Conservation (phyloP, 768 basidiomycete genomes). For the Hericium coralloides region DNA sequence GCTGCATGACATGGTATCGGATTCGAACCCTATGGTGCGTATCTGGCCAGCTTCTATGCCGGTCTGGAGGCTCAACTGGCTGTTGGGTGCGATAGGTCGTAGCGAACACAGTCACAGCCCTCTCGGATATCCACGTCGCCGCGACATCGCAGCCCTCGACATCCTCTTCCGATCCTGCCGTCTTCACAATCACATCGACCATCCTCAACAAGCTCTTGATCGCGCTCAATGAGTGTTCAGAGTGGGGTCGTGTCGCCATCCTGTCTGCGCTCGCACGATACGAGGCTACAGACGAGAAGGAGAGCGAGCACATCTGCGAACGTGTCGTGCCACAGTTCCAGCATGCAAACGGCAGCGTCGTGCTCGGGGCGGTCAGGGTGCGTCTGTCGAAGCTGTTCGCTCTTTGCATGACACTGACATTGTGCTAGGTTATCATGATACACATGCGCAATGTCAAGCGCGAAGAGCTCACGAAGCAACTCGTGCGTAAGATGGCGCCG, state of each 20-base stretch:
- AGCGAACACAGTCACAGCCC: slow-evolving; percentile 89
- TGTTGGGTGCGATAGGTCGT: slow-evolving; percentile 58
- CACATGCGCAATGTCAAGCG: slow-evolving; percentile 79
- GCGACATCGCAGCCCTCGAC: slow-evolving; percentile 47
- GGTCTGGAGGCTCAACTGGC: neutral
- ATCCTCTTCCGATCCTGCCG: slow-evolving; percentile 48
- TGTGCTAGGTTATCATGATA: slow-evolving; percentile 84
- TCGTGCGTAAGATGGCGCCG: slow-evolving; percentile 95
- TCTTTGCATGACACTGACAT: neutral
- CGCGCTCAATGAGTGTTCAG: slow-evolving; percentile 95
- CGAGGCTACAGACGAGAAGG: slow-evolving; percentile 76
- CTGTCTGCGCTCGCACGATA: slow-evolving; percentile 83
- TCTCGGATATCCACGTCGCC: slow-evolving; percentile 84
- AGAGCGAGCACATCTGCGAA: slow-evolving; percentile 98
- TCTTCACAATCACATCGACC: slow-evolving; percentile 76
- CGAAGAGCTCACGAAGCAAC: slow-evolving; percentile 77
- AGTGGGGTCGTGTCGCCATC: slow-evolving; percentile 97
- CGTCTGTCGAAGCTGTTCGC: slow-evolving; percentile 9
- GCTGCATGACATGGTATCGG: slow-evolving; percentile 86
- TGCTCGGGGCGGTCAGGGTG: slow-evolving; percentile 93
- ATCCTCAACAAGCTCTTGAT: slow-evolving; percentile 87
- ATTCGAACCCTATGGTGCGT: slow-evolving; percentile 93
- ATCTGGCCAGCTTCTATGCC: neutral
- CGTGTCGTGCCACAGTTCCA: slow-evolving; percentile 98
- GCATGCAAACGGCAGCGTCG: slow-evolving; percentile 92